Percentiles rank a stretch among this genome's conserved stretches.
Evolutionary conservation across 2,329 filamentous ascomycete genomes (phyloP).

Genomic region (Xylaria sp.): DNA sequence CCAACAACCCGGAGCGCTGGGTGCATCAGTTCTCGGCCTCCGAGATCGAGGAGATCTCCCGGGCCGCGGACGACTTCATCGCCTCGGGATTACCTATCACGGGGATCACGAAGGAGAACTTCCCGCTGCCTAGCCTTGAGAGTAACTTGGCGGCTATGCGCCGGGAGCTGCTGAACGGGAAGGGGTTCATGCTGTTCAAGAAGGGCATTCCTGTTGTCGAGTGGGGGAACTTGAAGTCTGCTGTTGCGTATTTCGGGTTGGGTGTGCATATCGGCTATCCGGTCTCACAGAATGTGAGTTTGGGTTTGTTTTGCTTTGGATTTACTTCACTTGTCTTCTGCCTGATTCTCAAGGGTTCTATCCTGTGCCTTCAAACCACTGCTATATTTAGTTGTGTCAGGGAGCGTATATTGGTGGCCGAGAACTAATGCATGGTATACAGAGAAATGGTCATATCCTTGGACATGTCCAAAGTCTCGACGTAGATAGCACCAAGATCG

Average conservation of each 20-base stretch:
- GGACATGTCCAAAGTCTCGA: constrained; percentile 91
- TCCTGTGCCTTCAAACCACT: not conserved
- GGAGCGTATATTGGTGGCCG: not conserved
- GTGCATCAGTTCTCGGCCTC: constrained; percentile 71
- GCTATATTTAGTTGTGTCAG: not conserved
- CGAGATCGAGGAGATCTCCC: constrained; percentile 71
- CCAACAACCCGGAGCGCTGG: constrained; percentile 72
- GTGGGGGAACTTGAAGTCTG: constrained; percentile 84
- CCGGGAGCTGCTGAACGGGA: constrained; percentile 79
- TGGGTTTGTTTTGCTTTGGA: not conserved
- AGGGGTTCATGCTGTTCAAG: constrained; percentile 85
- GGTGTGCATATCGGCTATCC: constrained; percentile 89
- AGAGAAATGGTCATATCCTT: constrained; percentile 75
- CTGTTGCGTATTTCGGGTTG: constrained; percentile 90
- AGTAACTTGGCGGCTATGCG: constrained; percentile 66
- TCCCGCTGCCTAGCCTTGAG: constrained; percentile 68
- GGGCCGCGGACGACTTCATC: constrained; percentile 72
- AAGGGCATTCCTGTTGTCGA: constrained; percentile 81
- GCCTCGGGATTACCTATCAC: constrained; percentile 69
- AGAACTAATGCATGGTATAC: constrained; percentile 21
- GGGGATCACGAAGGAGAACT: constrained; percentile 69
- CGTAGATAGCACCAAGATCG: constrained; percentile 82
- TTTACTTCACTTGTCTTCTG: not conserved
- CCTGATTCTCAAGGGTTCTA: not conserved
- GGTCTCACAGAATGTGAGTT: constrained; percentile 80